Evolutionary conservation across 768 basidiomycete species (phyloP), one percentile per base, ranked within the genome.

Genomic region (Collybia sordida): DNA sequence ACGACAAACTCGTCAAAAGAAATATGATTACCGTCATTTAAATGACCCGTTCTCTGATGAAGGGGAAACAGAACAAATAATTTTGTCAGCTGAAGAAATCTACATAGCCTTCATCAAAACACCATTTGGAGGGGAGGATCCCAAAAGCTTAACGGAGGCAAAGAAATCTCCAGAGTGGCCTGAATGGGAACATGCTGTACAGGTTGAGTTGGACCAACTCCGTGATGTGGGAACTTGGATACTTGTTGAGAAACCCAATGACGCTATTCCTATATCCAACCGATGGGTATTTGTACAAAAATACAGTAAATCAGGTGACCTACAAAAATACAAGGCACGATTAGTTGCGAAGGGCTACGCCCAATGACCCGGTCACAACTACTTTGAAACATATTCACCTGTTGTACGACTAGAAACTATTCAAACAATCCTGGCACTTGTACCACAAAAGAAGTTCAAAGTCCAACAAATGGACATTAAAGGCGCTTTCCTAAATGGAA

Each of bases 331-430:
- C 56, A 73, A 75, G 51, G 71, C 62, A 6, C 38, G 67, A 24
- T 55, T 73, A 7, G 70, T 71, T 11, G 69, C 70, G 3, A 59
- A 69, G 48, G 72, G 73, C 3, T 71, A 61, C 54, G 52, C 59
- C 9, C 72, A 75, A 50, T 50, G 58, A 1, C 61, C 61, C 14
- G 70, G 71, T 2, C 42, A 64, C n/a, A 68, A 72, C 48, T 73
- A 56, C 56, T 48, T 53, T 21, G 62, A 66, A 14, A 64, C 64
- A 6, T 62, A 52, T 40, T 42, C 62, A 2, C 62, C 62, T 9
- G 50, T 55, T 22, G 48, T 50, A 14, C 27, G 48, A 25, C 42
- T 56, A 15, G 55, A 48, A 31, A 39, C 52, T 11, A 22, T 61
- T 7, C 48, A 55, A 14, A 42, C 43, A 0, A 23, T 57, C 9